Conservation (phyloP, 495 filamentous ascomycete genomes). For the Parathielavia appendiculata region DNA sequence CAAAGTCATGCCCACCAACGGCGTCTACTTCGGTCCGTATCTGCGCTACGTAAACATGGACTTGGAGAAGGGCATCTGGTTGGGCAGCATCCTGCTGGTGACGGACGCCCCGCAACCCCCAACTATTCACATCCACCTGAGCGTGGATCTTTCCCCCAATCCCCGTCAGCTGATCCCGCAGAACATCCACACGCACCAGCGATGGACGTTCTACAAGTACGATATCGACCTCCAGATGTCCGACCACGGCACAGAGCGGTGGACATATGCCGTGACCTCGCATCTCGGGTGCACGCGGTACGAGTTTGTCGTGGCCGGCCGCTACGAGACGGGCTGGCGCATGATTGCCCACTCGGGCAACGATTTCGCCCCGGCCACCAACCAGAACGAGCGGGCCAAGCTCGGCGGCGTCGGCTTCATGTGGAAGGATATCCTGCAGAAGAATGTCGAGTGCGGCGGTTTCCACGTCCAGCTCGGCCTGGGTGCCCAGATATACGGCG, state of each 20-base stretch:
- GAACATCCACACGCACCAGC: conserved; percentile 80
- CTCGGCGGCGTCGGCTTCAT: conserved; percentile 87
- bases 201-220: conserved; percentile 95
- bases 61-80: conserved; percentile 82
- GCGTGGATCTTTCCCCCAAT: conserved; percentile 84
- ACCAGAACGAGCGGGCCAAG: conserved; percentile 72
- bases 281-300: conserved; percentile 94
- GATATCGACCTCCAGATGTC: conserved; percentile 90
- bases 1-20: conserved; percentile 87
- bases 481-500: conserved; percentile 93
- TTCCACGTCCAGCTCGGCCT: conserved; percentile 91
- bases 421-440: conserved; percentile 99
- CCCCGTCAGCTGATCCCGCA: conserved; percentile 82
- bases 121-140: conserved; percentile 93
- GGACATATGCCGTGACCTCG: conserved; percentile 98
- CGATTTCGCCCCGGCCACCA: conserved; percentile 85
- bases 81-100: conserved; percentile 69
- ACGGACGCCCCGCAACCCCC: conserved; percentile 91
- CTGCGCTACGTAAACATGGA: conserved; percentile 97
- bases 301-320: conserved; percentile 94
- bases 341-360: conserved; percentile 95
- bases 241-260: conserved; percentile 72
- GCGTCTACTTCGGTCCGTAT: conserved; percentile 98
- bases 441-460: conserved; percentile 90
- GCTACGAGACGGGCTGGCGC: conserved; percentile 88